A percentile compares a stretch with the other conserved stretches of the same genome.
These are phyloP conservation scores for Cutaneotrichosporon dermatis DNA, from an alignment of 1,284 basidiomycete species.

Conservation along the genomic window DNA sequence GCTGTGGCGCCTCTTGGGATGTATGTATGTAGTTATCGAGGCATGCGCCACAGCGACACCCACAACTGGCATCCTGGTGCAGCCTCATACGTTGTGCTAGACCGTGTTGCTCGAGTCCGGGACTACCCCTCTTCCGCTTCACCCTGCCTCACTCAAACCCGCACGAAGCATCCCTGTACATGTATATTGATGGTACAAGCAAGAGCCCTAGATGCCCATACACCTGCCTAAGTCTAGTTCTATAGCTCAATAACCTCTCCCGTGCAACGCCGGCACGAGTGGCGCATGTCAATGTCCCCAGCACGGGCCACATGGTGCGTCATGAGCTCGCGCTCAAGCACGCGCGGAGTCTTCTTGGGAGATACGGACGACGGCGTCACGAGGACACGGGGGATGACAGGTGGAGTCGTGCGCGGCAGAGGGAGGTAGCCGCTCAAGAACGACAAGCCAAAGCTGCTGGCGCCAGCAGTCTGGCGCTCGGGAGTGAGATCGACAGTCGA, in stretches of 20 bases:
- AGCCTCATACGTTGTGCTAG: no score
- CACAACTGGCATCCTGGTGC: no score
- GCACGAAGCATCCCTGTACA: no score
- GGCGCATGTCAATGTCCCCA: constrained; percentile 24
- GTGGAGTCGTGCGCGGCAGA: constrained; percentile 8
- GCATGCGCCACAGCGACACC: no score
- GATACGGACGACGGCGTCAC: constrained; percentile 18
- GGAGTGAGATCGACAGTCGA: constrained; percentile 7
- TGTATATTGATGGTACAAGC: no score
- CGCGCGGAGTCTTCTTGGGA: constrained; percentile 11
- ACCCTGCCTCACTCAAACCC: no score
- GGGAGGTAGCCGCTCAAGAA: constrained; percentile 23
- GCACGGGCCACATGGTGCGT: constrained; percentile 8
- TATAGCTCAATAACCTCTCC: constrained; percentile 32
- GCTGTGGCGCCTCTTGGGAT: no score
- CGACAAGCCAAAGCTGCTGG: constrained; percentile 10
- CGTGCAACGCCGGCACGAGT: constrained; percentile 27
- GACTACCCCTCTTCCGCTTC: background rate
- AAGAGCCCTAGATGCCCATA: no score
- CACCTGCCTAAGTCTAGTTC: no score
- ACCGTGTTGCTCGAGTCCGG: no score
- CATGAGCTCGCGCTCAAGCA: constrained; percentile 9
- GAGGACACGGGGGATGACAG: constrained; percentile 13
- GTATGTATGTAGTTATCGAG: no score
- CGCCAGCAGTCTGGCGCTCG: constrained; percentile 9